A percentile compares a stretch with the other conserved stretches of the same genome.
These are phyloP conservation scores for Zhuliangozyma blackwelliae DNA, from an alignment of 1,139 yeast genomes.

Conservation along the genomic window DNA sequence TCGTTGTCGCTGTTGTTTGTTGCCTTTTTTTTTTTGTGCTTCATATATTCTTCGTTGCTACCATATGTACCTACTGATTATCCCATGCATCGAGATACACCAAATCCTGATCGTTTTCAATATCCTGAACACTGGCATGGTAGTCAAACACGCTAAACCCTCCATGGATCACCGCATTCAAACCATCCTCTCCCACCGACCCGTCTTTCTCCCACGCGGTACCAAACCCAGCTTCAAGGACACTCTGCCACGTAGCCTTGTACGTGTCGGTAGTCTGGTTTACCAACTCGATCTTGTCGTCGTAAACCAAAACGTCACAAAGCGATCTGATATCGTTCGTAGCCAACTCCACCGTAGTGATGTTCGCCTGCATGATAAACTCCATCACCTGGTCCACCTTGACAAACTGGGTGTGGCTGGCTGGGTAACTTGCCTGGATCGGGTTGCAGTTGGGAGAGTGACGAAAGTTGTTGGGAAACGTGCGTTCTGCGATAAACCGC, in stretches of 20 bases:
- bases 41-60: no score
- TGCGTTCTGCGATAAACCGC: constrained; percentile 73
- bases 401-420: constrained; percentile 61
- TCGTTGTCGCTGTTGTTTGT: no score
- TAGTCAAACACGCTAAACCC: constrained; percentile 35
- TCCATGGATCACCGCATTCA: constrained; percentile 12
- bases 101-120: constrained; percentile 31
- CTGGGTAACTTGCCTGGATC: constrained; percentile 42
- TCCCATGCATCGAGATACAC: constrained; percentile 41
- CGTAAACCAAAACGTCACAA: constrained; percentile 84
- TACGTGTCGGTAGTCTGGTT: constrained; percentile 46
- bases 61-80: constrained; percentile 1
- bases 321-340: constrained; percentile 71
- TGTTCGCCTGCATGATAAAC: constrained; percentile 69
- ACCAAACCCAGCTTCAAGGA: constrained; percentile 60
- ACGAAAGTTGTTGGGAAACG: constrained; percentile 71
- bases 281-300: constrained; percentile 74
- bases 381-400: constrained; percentile 68
- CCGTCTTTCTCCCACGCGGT: constrained; percentile 27
- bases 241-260: constrained; percentile 58
- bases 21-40: no score
- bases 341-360: constrained; percentile 78
- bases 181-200: constrained; percentile 2
- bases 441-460: constrained; percentile 21
- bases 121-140: constrained; percentile 25